Base-by-base conservation (phyloP, 305 asterid species). In the Rubia occidens region DNA sequence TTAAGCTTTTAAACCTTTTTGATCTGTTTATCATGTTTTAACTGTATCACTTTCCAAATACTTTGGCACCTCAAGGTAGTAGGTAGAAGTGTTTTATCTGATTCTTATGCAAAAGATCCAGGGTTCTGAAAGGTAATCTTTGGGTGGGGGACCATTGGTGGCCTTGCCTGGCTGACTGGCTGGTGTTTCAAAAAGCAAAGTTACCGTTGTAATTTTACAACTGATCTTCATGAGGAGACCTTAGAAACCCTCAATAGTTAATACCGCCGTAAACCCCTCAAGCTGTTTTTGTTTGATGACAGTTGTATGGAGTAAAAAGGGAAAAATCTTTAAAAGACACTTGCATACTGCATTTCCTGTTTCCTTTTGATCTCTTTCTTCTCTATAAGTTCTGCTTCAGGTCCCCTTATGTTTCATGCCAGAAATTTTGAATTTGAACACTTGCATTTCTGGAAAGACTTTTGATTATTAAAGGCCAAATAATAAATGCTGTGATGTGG, bases 281-380 rank as follows among this genome's bases (percentile, higher is more conserved):
- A 11, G n/a, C 0, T 21, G 5, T 24, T 59, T 29, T 59, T 17
- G 37, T 14, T 58, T 21, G 35, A 9, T 58, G 62, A 21, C 37
- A 58, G 35, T 55, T 6, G 13, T 9, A 55, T 21, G 62, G 37
- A 18, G 37, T 58, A 24, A 58, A 20, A 20, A 58, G 37, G 62
- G 35, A 24, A 0, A 10, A 58, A 26, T 58, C 62, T 21, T 58
- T 20, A 58, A 9, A 58, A 7, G 32, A 37, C 62, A 26, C 40
- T 26, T n/a, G 32, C 29, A 7, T 20, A 0, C 6, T 39, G 29
- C 7, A 15, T 44, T 20, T 11, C 11, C 6, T 21, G 69, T 18
- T 32, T 21, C 64, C 64, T 45, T 35, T 66, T 66, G 70, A 35
- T 6, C 44, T 9, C 39, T 66, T 24, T 66, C 53, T 66, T 51